Percentiles rank a stretch among this genome's conserved stretches.
Conservation (phyloP, 805 yeast species). For the Kodamaea laetipori region DNA sequence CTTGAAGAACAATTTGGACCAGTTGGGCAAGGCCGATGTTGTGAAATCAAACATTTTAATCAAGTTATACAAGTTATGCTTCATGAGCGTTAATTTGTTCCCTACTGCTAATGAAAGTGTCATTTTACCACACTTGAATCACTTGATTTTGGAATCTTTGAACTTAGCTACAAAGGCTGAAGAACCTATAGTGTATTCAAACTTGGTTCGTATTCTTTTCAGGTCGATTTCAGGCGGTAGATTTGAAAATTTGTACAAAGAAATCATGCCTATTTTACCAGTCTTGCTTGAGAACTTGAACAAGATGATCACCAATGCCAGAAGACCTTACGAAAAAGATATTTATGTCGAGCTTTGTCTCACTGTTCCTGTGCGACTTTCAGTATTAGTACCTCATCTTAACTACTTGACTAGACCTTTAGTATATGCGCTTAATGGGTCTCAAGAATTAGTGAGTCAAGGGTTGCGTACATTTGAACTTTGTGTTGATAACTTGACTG, state of each 20-base stretch:
- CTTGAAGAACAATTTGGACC: constrained; percentile 71
- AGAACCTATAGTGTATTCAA: constrained; percentile 89
- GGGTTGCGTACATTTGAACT: constrained; percentile 93
- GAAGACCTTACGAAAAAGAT: constrained; percentile 88
- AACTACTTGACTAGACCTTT: constrained; percentile 87
- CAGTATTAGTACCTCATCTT: constrained; percentile 91
- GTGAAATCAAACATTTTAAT: constrained; percentile 79
- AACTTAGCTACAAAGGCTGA: constrained; percentile 79
- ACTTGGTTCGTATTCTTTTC: constrained; percentile 83
- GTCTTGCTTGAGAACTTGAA: constrained; percentile 83
- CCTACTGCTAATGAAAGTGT: constrained; percentile 87
- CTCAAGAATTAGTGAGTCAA: constrained; percentile 89
- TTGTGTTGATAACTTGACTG: constrained; percentile 94
- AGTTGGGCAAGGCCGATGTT: constrained; percentile 78
- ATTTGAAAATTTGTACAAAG: constrained; percentile 89
- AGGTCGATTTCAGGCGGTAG: constrained; percentile 97
- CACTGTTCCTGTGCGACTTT: constrained; percentile 92
- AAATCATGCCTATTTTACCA: constrained; percentile 87
- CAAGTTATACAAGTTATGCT: constrained; percentile 85
- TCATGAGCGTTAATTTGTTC: constrained; percentile 92
- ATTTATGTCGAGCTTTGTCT: constrained; percentile 92
- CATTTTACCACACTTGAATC: constrained; percentile 82
- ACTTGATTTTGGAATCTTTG: constrained; percentile 77
- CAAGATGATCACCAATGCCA: constrained; percentile 76
- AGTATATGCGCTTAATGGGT: constrained; percentile 85